Evolutionary conservation across 345 rosid species (phyloP).

Genomic region (Raphanus raphanistrum): DNA sequence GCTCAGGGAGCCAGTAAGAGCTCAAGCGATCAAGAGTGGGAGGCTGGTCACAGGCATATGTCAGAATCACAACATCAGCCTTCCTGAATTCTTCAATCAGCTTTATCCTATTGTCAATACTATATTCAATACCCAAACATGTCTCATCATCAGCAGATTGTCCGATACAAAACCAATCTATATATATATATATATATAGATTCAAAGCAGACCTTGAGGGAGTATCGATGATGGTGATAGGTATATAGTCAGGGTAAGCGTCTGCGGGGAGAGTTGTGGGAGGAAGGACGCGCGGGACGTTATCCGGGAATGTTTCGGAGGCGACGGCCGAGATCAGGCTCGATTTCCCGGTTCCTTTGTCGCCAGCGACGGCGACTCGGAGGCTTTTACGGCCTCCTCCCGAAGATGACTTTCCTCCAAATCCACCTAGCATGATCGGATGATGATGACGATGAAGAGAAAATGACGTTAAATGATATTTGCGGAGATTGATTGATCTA

Average conservation of each 20-base stretch:
- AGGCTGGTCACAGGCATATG: slow-evolving; percentile 75
- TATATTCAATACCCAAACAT: slow-evolving; percentile 16
- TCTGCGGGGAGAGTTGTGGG: slow-evolving; percentile 77
- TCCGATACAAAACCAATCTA: neutral
- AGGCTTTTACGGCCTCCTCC: slow-evolving; percentile 54
- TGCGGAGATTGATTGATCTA: neutral
- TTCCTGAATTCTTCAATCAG: slow-evolving; percentile 70
- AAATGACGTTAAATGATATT: neutral
- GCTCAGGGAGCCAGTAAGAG: slow-evolving; percentile 78
- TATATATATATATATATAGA: neutral
- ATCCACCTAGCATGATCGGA: slow-evolving; percentile 48
- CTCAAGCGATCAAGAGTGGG: slow-evolving; percentile 59
- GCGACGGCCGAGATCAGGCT: slow-evolving; percentile 73
- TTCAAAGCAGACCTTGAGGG: slow-evolving; percentile 53
- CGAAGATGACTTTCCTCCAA: slow-evolving; percentile 36
- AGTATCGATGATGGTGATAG: slow-evolving; percentile 81
- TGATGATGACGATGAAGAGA: neutral
- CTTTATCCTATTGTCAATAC: slow-evolving; percentile 71
- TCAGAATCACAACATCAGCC: slow-evolving; percentile 75
- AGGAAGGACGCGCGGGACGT: slow-evolving; percentile 57
- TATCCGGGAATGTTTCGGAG: slow-evolving; percentile 64
- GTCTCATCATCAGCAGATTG: neutral
- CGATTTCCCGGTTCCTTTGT: slow-evolving; percentile 74
- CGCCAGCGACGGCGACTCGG: slow-evolving; percentile 72
- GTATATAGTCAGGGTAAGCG: slow-evolving; percentile 66